phyloP scores from a whole-genome alignment of 805 yeast species.

The Metschnikowia lunata region DNA sequence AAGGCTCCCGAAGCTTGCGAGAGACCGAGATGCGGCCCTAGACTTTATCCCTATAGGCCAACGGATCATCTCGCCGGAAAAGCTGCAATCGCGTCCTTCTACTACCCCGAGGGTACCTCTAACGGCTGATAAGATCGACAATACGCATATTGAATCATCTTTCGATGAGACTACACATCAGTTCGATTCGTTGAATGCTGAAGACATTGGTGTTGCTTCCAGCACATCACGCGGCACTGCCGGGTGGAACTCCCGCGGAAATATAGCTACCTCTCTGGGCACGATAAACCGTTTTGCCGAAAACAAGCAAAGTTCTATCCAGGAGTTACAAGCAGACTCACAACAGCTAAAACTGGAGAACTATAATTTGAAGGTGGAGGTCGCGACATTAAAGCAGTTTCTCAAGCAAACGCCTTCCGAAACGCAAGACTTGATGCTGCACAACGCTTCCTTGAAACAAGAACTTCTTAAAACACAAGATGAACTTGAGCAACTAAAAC shows the following conservation, averaged over 20 bases:
- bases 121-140: slow-evolving; percentile 8
- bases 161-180: slow-evolving; percentile 11
- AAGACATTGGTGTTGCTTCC: not conserved
- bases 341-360: slow-evolving; percentile 38
- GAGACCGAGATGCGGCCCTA: slow-evolving; percentile 14
- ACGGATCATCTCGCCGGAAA: slow-evolving; percentile 9
- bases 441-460: slow-evolving; percentile 31
- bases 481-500: slow-evolving; percentile 2
- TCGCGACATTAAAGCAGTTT: slow-evolving; percentile 38
- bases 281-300: not conserved
- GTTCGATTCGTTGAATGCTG: slow-evolving; percentile 5
- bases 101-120: slow-evolving; percentile 2
- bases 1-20: slow-evolving; percentile 15
- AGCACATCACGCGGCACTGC: slow-evolving; percentile 3
- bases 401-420: slow-evolving; percentile 42
- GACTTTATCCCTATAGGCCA: slow-evolving; percentile 27
- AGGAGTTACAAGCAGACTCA: slow-evolving; percentile 21
- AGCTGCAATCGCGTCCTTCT: not conserved
- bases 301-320: slow-evolving; percentile 19
- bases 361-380: slow-evolving; percentile 40
- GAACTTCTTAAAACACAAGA: slow-evolving; percentile 8
- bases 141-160: slow-evolving; percentile 10
- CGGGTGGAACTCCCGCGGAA: slow-evolving; percentile 7
- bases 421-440: slow-evolving; percentile 32
- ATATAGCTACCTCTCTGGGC: not conserved